Evolutionary conservation across 129 eudicot species (phyloP).

Genomic region (Centella asiatica): DNA sequence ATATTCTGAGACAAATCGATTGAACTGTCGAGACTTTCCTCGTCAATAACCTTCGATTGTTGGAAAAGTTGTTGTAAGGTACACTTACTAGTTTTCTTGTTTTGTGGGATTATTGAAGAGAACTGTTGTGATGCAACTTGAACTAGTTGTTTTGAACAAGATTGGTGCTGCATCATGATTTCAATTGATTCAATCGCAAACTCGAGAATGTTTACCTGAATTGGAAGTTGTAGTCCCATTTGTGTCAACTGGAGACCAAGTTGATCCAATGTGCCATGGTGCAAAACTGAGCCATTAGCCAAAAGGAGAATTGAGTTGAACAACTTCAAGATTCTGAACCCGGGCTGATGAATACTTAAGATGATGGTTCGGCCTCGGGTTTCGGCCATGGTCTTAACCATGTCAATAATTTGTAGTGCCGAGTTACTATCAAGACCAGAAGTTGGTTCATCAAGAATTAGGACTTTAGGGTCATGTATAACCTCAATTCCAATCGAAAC

Average conservation of each 20-base stretch:
- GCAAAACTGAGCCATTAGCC: slow-evolving; percentile 81
- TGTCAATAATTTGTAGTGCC: slow-evolving; percentile 75
- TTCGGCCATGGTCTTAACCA: slow-evolving; percentile 84
- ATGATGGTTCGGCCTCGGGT: slow-evolving; percentile 72
- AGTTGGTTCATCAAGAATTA: slow-evolving; percentile 92
- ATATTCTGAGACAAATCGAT: no score
- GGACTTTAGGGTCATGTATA: slow-evolving; percentile 82
- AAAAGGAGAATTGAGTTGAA: slow-evolving; percentile 59
- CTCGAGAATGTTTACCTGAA: slow-evolving; percentile 66
- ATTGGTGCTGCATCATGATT: slow-evolving; percentile 29
- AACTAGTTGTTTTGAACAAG: slow-evolving; percentile 13
- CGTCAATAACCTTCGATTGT: slow-evolving; percentile 75
- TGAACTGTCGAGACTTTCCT: no score
- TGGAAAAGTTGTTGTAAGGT: slow-evolving; percentile 91
- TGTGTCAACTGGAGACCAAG: slow-evolving; percentile 37
- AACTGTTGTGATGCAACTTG: slow-evolving; percentile 1
- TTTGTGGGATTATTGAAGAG: slow-evolving; percentile 10
- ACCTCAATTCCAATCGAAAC: slow-evolving; percentile 93
- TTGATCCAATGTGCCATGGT: slow-evolving; percentile 72
- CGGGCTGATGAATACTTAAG: slow-evolving; percentile 93
- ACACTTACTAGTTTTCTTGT: slow-evolving; percentile 33
- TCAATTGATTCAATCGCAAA: slow-evolving; percentile 87
- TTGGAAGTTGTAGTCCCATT: slow-evolving; percentile 59
- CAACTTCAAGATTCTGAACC: slow-evolving; percentile 81
- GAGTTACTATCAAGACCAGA: slow-evolving; percentile 91